Evolutionary conservation across 176 grass and related monocot species (phyloP), one percentile per base, ranked within the genome.

Genomic region (Carex kokanica): DNA sequence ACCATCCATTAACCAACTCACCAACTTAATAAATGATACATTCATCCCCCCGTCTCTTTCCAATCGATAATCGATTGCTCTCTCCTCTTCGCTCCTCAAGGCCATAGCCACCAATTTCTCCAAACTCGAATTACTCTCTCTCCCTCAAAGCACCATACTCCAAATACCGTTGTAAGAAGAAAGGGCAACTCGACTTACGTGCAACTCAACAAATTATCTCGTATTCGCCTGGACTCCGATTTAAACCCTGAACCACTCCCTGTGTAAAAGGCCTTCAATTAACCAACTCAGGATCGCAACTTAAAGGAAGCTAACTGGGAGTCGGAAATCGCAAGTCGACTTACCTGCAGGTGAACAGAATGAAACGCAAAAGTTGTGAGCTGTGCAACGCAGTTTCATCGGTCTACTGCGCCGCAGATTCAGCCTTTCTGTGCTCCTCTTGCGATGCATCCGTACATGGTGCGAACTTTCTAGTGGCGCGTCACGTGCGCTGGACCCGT

Each of bases 361-460:
- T 43, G 84, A 74, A 84, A 6, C 53, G 63, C 65, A 32, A 40
- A 18, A 20, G 25, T 6, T 97, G 91, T 88, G 90, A 85, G 40
- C 88, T 94, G 45, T 92, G 92, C 80, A 84, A 67, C 27, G 86
- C 34, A 34, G 41, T 11, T 0, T 92, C 92, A 56, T 78, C 83
- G 25, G 89, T 98, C 54, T 94, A 98, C 86, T 98, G 95, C 91
- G 90, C 85, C 47, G 83, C 92, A 1, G 95, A 94, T 88, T 84
- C 85, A 16, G 95, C 95, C 14, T 87, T 89, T 78, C 84, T 97
- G 5, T 94, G 95, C 87, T 81, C 21, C 45, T 5, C 62, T 0
- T 97, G 95, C 88, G 92, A 98, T 71, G 90, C 89, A 49, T 56
- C 86, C 57, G 95, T 98, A 2, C 95, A 98, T 79, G 92, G 95